Base-by-base conservation (phyloP, 306 rosid species). In the Cicer chorassanicum region DNA sequence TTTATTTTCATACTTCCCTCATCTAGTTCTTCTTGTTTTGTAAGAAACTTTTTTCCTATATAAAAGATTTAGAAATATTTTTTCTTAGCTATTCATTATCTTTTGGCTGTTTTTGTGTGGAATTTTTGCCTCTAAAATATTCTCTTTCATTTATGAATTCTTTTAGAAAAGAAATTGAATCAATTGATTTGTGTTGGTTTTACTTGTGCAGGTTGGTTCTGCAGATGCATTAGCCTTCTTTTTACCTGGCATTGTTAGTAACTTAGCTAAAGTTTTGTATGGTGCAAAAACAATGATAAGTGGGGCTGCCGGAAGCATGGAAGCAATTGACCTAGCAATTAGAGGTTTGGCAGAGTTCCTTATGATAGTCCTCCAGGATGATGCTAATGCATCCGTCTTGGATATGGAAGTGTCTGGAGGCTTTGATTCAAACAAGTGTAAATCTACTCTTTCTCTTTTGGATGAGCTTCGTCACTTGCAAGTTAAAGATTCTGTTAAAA, bases 221-320 rank as follows among this genome's bases (percentile, higher is more conserved):
- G 96, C 96, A 75, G 98, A 91, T 78, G 91, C 93, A 62, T 89
- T 91, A 63, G 97, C 97, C 80, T 93, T 91, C 85, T 93, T 93
- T 83, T 86, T 93, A 81, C 98, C 98, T 68, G 98, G 98, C 49
- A 86, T 88, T 83, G 96, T 90, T 65, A 89, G 96, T 81, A 92
- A 91, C 64, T 86, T 89, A 86, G 78, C 93, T 51, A 93, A 90
- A 83, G 97, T 93, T 63, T 82, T 93, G 82, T 92, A 70, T 68
- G 79, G 90, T 78, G 86, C 94, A 61, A 89, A 90, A 84, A 81
- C 86, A 63, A 87, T 90, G 87, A 82, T 43, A 50, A 88, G 98
- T 89, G 98, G 98, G 73, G 96, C 97, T 70, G 92, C 88, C 63
- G 98, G 96, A 77, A 93, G 89, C 70, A 82, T 72, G 44, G 97